Evolutionary conservation across 2,329 filamentous ascomycete species (phyloP).

Genomic region (Aureobasidium sp.): DNA sequence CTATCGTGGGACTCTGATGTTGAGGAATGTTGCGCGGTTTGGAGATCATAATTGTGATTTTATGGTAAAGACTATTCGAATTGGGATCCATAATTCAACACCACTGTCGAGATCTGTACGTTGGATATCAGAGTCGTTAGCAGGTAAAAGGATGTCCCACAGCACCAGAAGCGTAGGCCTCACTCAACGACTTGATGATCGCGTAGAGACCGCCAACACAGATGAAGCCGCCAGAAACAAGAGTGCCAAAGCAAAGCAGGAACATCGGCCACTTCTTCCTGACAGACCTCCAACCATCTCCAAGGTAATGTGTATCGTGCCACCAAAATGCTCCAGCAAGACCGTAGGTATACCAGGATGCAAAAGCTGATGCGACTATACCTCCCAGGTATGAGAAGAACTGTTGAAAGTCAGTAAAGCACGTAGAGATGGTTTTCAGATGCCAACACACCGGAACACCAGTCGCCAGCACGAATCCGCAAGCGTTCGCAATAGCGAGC

Average conservation of each 20-base stretch:
- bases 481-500: slow-evolving; percentile 38
- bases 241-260: slow-evolving; percentile 33
- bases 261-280: neutral
- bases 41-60: neutral
- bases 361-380: slow-evolving; percentile 43
- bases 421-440: too few species aligned
- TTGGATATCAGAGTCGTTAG: neutral
- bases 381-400: slow-evolving; percentile 37
- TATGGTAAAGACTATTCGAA: neutral
- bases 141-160: slow-evolving; percentile 24
- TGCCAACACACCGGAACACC: slow-evolving; percentile 45
- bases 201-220: slow-evolving; percentile 43
- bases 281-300: neutral
- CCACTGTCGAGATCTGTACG: neutral
- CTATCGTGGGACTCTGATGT: neutral
- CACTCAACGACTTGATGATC: slow-evolving; percentile 33
- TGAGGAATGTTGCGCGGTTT: neutral
- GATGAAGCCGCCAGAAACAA: slow-evolving; percentile 39
- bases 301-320: slow-evolving; percentile 34
- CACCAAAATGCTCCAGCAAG: slow-evolving; percentile 46
- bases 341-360: slow-evolving; percentile 44
- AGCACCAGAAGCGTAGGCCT: slow-evolving; percentile 25
- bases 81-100: neutral
- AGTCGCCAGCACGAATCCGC: slow-evolving; percentile 36
- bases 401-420: too few species aligned